Percentiles rank a stretch among this genome's conserved stretches.
phyloP scores from a whole-genome alignment of 805 yeast species.

The Candida railenensis region DNA sequence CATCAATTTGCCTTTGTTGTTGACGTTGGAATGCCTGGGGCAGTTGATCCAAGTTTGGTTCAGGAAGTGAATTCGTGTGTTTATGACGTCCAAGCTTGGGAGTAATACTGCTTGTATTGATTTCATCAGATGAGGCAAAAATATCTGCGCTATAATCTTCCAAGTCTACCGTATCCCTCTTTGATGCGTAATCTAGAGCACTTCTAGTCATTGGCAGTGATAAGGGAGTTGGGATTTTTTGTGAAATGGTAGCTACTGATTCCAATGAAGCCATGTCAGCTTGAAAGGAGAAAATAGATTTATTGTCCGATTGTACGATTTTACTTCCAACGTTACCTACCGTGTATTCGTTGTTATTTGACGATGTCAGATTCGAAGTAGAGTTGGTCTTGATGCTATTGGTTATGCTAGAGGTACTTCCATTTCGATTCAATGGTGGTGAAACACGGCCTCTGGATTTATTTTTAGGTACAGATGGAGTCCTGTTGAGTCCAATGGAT shows the following conservation, averaged over 20 bases:
- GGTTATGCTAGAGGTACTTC: conserved; percentile 2
- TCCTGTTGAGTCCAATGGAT: not conserved
- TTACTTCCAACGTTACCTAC: not conserved
- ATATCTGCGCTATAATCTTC: not conserved
- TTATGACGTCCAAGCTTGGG: not conserved
- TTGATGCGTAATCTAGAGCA: not conserved
- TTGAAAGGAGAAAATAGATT: conserved; percentile 23
- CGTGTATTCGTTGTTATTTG: conserved; percentile 3
- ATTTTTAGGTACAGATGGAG: conserved; percentile 2
- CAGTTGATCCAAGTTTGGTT: conserved; percentile 6
- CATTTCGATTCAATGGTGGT: not conserved
- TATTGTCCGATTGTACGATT: conserved; percentile 11
- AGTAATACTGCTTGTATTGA: no score
- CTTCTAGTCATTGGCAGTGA: not conserved
- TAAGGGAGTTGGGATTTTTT: not conserved
- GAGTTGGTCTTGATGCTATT: not conserved
- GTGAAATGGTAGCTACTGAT: conserved; percentile 5
- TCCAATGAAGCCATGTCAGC: conserved; percentile 19
- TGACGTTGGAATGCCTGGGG: not conserved
- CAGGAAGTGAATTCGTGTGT: conserved; percentile 1
- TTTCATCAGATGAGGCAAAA: not conserved
- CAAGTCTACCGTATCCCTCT: conserved; percentile 1
- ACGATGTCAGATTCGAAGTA: not conserved
- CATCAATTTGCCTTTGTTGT: not conserved
- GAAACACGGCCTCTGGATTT: not conserved